These are phyloP conservation scores for Gamsiella multidivaricata DNA, from an alignment of 192 early-diverging fungal species.

Conservation along the genomic window DNA sequence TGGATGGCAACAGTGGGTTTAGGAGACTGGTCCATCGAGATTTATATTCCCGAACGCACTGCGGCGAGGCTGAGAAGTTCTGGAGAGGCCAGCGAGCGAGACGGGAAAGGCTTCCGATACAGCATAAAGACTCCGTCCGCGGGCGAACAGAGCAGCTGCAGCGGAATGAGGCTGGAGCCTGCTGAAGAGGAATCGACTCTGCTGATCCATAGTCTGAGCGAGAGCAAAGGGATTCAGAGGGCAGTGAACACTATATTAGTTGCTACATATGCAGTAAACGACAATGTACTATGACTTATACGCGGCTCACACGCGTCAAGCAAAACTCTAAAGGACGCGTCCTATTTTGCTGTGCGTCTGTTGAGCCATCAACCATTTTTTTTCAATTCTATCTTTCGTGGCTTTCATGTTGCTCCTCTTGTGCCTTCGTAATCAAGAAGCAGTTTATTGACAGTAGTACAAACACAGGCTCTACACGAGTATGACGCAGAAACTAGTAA, in stretches of 20 bases:
- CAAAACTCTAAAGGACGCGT: too few species aligned
- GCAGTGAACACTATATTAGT: neutral
- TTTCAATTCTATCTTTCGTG: too few species aligned
- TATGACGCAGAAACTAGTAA: constrained; percentile 35
- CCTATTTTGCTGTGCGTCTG: too few species aligned
- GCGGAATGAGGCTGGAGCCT: constrained; percentile 5
- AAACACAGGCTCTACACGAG: constrained; percentile 12
- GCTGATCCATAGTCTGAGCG: neutral
- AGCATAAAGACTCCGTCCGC: neutral
- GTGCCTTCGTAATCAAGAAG: too few species aligned
- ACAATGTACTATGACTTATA: too few species aligned
- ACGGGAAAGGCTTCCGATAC: neutral
- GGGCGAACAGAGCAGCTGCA: neutral
- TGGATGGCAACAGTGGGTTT: neutral
- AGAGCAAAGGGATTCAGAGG: neutral
- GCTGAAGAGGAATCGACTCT: constrained; percentile 16
- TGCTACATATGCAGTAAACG: constrained; percentile 10
- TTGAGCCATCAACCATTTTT: too few species aligned
- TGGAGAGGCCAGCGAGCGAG: neutral
- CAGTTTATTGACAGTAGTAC: too few species aligned
- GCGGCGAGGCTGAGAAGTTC: too few species aligned
- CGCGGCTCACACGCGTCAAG: too few species aligned
- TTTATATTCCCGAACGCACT: constrained; percentile 8
- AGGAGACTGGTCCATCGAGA: neutral
- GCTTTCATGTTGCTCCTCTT: too few species aligned